Evolutionary conservation across 306 rosid genomes (phyloP), one percentile per base, ranked within the genome.

Genomic region (Mimosa pudica): DNA sequence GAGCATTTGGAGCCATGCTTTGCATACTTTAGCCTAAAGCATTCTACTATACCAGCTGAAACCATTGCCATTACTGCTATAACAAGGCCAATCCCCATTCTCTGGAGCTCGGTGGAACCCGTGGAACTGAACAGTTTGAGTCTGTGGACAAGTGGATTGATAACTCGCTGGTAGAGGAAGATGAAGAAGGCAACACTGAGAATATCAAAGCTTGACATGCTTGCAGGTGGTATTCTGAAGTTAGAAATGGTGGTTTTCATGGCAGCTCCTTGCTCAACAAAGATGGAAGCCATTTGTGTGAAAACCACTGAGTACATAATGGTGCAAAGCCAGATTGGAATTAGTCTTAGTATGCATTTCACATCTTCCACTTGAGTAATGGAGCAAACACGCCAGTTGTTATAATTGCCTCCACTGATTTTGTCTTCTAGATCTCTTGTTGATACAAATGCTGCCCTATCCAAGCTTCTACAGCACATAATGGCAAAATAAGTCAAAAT

Each of bases 351-450:
- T 18, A 92, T 77, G 54, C 97, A 92, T 78, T 92, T 89, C 8
- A 87, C 97, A 87, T 92, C 97, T 79, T 92, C 97, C 18, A 92
- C 97, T 84, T 91, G 97, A 70, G 89, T 89, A 41, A 91, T 87
- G 48, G 87, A 87, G 70, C 97, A 89, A 0, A 91, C 82, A 65
- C 84, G 86, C 97, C 97, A 91, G 0, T 84, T 86, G 58, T 86
- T 82, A 30, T 41, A 14, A 7, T 13, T 1, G 17, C 77, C 82
- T 52, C 49, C 48, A 17, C 74, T 80, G 30, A 68, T 41, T n/a
- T 80, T 82, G 49, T 83, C 89, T 57, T 83, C 89, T 70, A 83
- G 14, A 77, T 86, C 89, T 63, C 79, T 83, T 32, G 85, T 73
- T 62, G 86, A 80, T 73, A 83, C 70, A 13, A 69, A 17, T 2